Evolutionary conservation across 78 protist species (phyloP).

Genomic region (Goniomonas avonlea): DNA sequence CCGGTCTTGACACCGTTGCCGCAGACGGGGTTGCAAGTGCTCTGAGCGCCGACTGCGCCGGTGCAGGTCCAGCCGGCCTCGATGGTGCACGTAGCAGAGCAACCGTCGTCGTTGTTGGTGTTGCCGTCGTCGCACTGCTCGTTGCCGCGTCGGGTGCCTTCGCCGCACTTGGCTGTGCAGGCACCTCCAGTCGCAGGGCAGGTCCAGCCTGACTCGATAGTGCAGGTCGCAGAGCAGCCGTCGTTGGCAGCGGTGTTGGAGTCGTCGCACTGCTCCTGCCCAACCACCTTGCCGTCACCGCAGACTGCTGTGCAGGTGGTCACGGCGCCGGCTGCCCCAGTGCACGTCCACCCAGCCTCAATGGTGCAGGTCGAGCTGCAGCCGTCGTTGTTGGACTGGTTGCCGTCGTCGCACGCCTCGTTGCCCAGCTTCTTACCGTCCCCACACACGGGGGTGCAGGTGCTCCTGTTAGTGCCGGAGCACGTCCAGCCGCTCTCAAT

Average conservation of each 20-base stretch:
- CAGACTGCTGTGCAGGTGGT: too few relatives aligned
- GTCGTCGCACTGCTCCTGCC: slow-evolving; percentile 11
- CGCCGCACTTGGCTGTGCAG: too few relatives aligned
- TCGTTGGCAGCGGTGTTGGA: not conserved
- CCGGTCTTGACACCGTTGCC: too few relatives aligned
- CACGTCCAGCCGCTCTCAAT: slow-evolving; percentile 2
- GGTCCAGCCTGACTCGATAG: not conserved
- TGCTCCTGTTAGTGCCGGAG: not conserved
- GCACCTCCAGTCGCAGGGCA: too few relatives aligned
- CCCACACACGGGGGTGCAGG: slow-evolving; percentile 9
- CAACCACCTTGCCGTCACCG: slow-evolving; percentile 7
- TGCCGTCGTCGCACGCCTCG: slow-evolving; percentile 29
- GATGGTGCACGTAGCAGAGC: not conserved
- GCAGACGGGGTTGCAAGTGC: too few relatives aligned
- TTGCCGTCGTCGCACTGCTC: slow-evolving; percentile 4
- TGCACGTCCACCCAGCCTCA: slow-evolving; percentile 12
- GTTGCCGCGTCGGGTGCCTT: not conserved
- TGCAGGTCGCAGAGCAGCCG: not conserved
- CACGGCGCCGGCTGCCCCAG: not conserved
- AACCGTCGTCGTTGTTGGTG: not conserved
- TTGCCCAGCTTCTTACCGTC: not conserved
- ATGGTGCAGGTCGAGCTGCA: not conserved
- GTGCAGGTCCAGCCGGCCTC: not conserved
- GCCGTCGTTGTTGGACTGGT: not conserved
- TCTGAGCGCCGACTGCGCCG: too few relatives aligned